phyloP scores from a whole-genome alignment of 2,329 filamentous ascomycete species.

The Venturia carpophila region DNA sequence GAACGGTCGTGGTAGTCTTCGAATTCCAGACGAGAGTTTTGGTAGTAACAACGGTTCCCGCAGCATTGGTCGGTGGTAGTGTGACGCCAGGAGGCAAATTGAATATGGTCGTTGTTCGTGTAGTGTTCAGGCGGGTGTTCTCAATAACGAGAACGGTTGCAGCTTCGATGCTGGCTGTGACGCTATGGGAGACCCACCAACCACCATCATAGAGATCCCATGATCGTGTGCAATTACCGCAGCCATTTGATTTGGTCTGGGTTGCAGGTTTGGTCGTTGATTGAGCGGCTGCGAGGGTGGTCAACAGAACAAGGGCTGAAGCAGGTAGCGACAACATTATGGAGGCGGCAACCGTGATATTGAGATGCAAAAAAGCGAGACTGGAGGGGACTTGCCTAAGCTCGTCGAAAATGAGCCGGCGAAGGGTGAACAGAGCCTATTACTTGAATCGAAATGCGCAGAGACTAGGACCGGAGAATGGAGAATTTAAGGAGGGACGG shows the following conservation, averaged over 20 bases:
- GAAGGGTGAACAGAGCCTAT: not conserved
- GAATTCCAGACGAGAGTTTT: constrained; percentile 7
- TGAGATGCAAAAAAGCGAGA: not conserved
- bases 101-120: constrained; percentile 3
- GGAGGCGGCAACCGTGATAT: not conserved
- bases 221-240: constrained; percentile 4
- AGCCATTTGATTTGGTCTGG: not conserved
- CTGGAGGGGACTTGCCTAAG: not conserved
- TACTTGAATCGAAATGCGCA: not conserved
- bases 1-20: constrained; percentile 6
- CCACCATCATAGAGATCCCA: constrained; percentile 8
- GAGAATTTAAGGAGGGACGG: not conserved
- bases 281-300: not conserved
- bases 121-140: not conserved
- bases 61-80: not conserved
- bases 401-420: not conserved
- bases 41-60: constrained; percentile 3
- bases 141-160: not conserved
- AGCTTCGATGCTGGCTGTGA: constrained; percentile 8
- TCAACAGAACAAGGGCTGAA: not conserved
- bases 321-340: not conserved
- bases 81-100: constrained; percentile 6
- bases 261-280: not conserved
- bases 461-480: not conserved
- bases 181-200: constrained; percentile 4